Conservation (phyloP, 2,329 filamentous ascomycete genomes). For the Pleomassaria siparia region DNA sequence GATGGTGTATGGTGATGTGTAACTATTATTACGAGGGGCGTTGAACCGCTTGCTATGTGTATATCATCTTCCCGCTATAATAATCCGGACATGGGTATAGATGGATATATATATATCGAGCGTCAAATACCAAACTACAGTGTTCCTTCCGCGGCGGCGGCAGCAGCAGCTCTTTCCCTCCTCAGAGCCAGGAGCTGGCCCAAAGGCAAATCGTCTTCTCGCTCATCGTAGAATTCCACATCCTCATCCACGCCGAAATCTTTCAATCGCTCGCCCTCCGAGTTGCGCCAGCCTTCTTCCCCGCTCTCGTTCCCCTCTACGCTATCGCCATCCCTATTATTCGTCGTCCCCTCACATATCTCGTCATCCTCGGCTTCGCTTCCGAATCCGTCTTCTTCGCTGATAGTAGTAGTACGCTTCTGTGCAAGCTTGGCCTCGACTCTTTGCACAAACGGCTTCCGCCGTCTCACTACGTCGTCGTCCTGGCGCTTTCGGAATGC, state of each 20-base stretch:
- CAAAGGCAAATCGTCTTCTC: slow-evolving; percentile 67
- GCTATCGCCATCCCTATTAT: background rate
- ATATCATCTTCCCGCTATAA: too few relatives aligned
- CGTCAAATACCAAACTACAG: background rate
- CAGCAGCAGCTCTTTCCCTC: slow-evolving; percentile 6
- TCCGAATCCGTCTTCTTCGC: slow-evolving; percentile 10
- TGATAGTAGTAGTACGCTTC: slow-evolving; percentile 20
- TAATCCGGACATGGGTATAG: background rate
- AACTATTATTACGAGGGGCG: background rate
- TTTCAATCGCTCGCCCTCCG: slow-evolving; percentile 70
- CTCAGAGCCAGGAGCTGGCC: slow-evolving; percentile 59
- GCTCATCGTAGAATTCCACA: slow-evolving; percentile 61
- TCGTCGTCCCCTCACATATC: slow-evolving; percentile 5
- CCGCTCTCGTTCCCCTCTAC: slow-evolving; percentile 43
- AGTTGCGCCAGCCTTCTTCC: slow-evolving; percentile 69
- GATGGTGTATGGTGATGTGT: background rate
- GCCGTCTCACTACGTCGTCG: slow-evolving; percentile 50
- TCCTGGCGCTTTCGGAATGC: slow-evolving; percentile 58
- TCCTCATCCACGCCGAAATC: slow-evolving; percentile 83
- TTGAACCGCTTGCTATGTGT: too few relatives aligned
- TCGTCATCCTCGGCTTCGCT: slow-evolving; percentile 13
- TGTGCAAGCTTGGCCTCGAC: slow-evolving; percentile 27
- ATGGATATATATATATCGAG: background rate
- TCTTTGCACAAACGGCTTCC: slow-evolving; percentile 47
- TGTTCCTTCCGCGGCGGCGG: too few relatives aligned